Percentiles rank a stretch among this genome's conserved stretches.
Conservation (phyloP, 208 protist species). For the Kentomonas sorsogonicus region DNA sequence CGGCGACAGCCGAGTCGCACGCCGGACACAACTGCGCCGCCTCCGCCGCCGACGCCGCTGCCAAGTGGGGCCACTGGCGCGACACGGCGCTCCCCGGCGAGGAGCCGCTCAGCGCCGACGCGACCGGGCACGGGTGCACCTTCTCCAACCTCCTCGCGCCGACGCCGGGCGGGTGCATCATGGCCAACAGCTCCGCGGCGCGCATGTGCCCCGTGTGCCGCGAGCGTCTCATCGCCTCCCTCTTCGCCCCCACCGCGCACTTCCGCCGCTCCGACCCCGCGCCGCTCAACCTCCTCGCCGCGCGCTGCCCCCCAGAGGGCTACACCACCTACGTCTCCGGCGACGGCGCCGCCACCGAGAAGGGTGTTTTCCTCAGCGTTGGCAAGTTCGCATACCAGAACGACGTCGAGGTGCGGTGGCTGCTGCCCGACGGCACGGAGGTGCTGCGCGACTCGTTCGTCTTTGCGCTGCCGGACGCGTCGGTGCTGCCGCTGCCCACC, state of each 20-base stretch:
- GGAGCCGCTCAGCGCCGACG: not conserved
- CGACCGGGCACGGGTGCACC: conserved; percentile 26
- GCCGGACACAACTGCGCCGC: conserved; percentile 39
- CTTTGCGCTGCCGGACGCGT: too few species aligned
- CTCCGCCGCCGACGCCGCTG: conserved; percentile 5
- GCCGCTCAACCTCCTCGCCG: conserved; percentile 19
- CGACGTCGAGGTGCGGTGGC: conserved; percentile 33
- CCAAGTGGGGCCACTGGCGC: conserved; percentile 38
- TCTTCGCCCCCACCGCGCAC: conserved; percentile 15
- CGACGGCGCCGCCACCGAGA: conserved; percentile 4
- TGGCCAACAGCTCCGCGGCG: conserved; percentile 38
- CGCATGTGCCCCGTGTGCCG: conserved; percentile 57
- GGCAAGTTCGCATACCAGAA: conserved; percentile 25
- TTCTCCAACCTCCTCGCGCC: conserved; percentile 50
- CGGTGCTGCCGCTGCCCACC: conserved; percentile 23
- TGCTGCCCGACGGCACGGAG: conserved; percentile 9
- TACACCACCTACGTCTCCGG: conserved; percentile 23
- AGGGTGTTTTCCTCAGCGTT: conserved; percentile 23
- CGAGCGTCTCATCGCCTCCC: conserved; percentile 33
- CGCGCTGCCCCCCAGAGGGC: conserved; percentile 28
- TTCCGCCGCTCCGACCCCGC: conserved; percentile 19
- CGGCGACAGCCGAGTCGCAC: conserved; percentile 4
- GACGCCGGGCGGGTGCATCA: conserved; percentile 35
- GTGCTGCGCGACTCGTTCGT: conserved; percentile 13
- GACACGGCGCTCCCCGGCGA: not conserved